phyloP scores from a whole-genome alignment of 2,329 filamentous ascomycete genomes.

The Coleophoma eucalyptorum region DNA sequence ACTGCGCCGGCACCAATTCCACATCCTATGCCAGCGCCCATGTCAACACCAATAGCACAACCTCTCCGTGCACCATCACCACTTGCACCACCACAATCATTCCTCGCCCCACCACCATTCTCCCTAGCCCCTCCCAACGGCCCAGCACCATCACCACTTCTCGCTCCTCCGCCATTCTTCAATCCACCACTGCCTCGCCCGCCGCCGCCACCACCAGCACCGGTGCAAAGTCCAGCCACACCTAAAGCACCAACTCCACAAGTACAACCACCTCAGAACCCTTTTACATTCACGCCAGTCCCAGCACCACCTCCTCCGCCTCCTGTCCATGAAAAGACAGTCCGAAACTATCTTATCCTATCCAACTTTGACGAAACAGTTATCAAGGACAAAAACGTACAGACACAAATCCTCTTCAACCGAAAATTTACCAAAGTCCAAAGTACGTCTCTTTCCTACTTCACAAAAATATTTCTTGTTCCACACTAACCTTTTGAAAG shows the following conservation, averaged over 20 bases:
- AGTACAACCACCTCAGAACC: conserved; percentile 7
- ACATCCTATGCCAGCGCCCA: neutral
- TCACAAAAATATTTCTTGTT: neutral
- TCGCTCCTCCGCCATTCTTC: conserved; percentile 1
- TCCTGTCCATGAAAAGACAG: conserved; percentile 42
- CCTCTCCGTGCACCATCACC: neutral
- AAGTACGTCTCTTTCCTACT: conserved; percentile 33
- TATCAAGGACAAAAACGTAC: conserved; percentile 46
- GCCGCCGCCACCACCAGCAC: conserved; percentile 3
- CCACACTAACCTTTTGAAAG: conserved; percentile 9
- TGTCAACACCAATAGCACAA: neutral
- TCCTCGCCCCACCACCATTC: neutral
- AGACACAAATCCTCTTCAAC: conserved; percentile 53
- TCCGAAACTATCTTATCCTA: conserved; percentile 55
- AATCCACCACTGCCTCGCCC: conserved; percentile 21
- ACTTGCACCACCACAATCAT: conserved; percentile 5
- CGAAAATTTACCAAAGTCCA: conserved; percentile 40
- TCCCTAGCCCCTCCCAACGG: neutral
- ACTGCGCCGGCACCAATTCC: neutral
- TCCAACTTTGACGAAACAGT: conserved; percentile 48
- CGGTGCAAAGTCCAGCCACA: conserved; percentile 13
- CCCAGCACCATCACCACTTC: neutral
- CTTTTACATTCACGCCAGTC: conserved; percentile 15
- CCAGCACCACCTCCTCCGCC: conserved; percentile 15
- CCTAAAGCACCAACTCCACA: conserved; percentile 24